Conservation (phyloP, 2,329 filamentous ascomycete genomes). For the Stylonectria norvegica region DNA sequence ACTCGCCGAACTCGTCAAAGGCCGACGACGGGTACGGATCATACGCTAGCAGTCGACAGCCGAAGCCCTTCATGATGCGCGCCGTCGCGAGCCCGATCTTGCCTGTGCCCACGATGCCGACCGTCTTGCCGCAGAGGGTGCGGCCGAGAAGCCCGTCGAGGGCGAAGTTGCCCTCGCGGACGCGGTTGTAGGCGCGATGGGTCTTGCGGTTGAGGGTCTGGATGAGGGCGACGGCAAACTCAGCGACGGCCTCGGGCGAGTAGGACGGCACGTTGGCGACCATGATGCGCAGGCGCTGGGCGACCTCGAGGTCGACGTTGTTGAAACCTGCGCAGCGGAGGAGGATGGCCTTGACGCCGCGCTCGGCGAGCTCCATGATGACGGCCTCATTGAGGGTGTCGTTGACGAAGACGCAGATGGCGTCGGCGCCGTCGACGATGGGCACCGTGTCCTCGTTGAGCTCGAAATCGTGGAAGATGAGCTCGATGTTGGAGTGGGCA, state of each 20-base stretch:
- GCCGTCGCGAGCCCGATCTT: conserved; percentile 62
- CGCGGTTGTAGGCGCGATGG: conserved; percentile 65
- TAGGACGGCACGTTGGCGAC: conserved; percentile 67
- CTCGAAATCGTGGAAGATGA: conserved; percentile 57
- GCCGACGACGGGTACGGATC: conserved; percentile 53
- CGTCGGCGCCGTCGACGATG: conserved; percentile 50
- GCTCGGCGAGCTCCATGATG: conserved; percentile 45
- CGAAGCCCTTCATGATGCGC: conserved; percentile 61
- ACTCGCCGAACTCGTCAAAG: conserved; percentile 49
- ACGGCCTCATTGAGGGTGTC: conserved; percentile 53
- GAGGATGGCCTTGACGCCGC: conserved; percentile 56
- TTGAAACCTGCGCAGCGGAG: conserved; percentile 68
- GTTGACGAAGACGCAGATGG: conserved; percentile 68
- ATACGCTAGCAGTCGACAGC: conserved; percentile 58
- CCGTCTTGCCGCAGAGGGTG: conserved; percentile 62
- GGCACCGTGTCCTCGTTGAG: conserved; percentile 54
- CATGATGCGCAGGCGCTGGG: conserved; percentile 52
- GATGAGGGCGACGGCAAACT: conserved; percentile 65
- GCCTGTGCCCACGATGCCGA: conserved; percentile 63
- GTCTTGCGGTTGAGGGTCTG: conserved; percentile 66
- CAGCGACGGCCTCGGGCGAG: conserved; percentile 66
- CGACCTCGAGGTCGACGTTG: conserved; percentile 59
- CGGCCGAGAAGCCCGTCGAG: conserved; percentile 61
- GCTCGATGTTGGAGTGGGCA: conserved; percentile 38
- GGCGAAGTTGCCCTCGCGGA: conserved; percentile 65